Percentiles rank a stretch among this genome's conserved stretches.
Evolutionary conservation across 345 rosid species (phyloP).

Genomic region (Pugionium dolabratum): DNA sequence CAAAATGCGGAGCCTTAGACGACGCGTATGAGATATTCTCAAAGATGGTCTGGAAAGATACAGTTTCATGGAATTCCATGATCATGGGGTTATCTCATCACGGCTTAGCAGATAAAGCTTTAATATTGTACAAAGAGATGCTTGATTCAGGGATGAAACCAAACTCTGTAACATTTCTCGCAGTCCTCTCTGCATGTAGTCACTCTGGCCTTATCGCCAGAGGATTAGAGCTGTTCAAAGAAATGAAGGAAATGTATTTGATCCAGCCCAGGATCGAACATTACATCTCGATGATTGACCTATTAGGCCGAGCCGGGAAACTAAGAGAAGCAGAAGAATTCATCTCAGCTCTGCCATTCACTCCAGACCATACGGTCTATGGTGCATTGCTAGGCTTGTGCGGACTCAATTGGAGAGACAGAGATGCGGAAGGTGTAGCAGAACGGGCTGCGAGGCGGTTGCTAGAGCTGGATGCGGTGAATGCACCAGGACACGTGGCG

Average conservation of each 20-base stretch:
- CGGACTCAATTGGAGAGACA: slow-evolving; percentile 45
- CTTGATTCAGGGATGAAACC: slow-evolving; percentile 46
- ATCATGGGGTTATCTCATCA: slow-evolving; percentile 63
- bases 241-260: slow-evolving; percentile 50
- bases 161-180: slow-evolving; percentile 57
- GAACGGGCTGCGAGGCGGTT: slow-evolving; percentile 50
- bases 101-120: slow-evolving; percentile 53
- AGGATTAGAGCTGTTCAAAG: slow-evolving; percentile 54
- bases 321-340: slow-evolving; percentile 66
- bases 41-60: slow-evolving; percentile 53
- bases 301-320: slow-evolving; percentile 69
- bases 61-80: slow-evolving; percentile 66
- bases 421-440: slow-evolving; percentile 42
- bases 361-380: slow-evolving; percentile 57
- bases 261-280: slow-evolving; percentile 63
- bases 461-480: slow-evolving; percentile 63
- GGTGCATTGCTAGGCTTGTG: slow-evolving; percentile 71
- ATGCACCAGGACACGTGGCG: slow-evolving; percentile 67
- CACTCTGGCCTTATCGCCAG: slow-evolving; percentile 65
- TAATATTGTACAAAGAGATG: slow-evolving; percentile 53
- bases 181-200: slow-evolving; percentile 57
- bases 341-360: slow-evolving; percentile 56
- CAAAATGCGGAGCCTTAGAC: slow-evolving; percentile 62
- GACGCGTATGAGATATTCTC: slow-evolving; percentile 56
- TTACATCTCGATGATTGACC: slow-evolving; percentile 70